Conservation (phyloP, 768 basidiomycete species). For the Filobasidium wieringae region DNA sequence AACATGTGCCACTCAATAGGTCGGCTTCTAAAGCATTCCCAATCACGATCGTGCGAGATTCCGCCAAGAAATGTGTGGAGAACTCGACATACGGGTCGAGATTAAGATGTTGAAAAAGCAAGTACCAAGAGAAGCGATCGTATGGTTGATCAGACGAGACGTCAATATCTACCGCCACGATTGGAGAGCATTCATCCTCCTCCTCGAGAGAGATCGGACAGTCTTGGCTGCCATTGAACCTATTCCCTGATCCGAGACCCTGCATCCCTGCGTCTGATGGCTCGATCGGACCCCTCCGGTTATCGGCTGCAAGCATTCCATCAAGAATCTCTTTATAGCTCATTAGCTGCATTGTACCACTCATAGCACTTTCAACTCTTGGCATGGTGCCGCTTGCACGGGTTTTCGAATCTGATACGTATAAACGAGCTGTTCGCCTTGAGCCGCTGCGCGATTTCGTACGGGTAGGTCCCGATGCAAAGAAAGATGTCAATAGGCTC, state of each 20-base stretch:
- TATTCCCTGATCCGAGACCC: background rate
- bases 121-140: constrained; percentile 21
- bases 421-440: constrained; percentile 27
- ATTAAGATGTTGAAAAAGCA: constrained; percentile 25
- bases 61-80: constrained; percentile 27
- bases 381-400: constrained; percentile 31
- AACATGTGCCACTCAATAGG: constrained; percentile 12
- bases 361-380: constrained; percentile 29
- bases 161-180: background rate
- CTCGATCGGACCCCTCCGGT: background rate
- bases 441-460: background rate
- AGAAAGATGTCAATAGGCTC: constrained; percentile 4
- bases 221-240: background rate
- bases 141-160: constrained; percentile 6
- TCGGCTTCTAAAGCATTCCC: constrained; percentile 28
- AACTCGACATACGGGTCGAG: constrained; percentile 22
- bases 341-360: constrained; percentile 39
- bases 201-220: background rate
- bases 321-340: constrained; percentile 39
- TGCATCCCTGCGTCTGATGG: background rate
- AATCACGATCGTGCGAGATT: constrained; percentile 26
- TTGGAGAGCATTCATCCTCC: background rate
- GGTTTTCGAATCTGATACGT: constrained; percentile 40
- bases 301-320: constrained; percentile 21
- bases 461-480: background rate